These are phyloP conservation scores for Rhamnella rubrinervis DNA, from an alignment of 331 rosid species.

Conservation along the genomic window DNA sequence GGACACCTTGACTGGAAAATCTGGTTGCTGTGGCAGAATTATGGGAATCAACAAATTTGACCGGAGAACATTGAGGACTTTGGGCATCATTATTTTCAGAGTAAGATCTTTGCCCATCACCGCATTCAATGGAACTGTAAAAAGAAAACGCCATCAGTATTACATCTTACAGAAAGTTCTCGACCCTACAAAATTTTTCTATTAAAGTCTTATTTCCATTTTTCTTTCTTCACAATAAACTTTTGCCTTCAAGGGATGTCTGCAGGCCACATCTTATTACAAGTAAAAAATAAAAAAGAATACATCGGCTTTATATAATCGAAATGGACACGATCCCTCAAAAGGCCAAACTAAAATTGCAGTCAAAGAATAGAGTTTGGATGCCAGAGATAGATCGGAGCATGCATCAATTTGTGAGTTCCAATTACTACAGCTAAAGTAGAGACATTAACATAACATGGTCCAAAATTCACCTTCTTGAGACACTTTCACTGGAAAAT, in stretches of 20 bases:
- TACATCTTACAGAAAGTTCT: too few species aligned
- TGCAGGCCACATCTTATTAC: too few species aligned
- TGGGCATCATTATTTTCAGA: conserved; percentile 36
- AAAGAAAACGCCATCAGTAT: conserved; percentile 26
- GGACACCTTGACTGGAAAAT: conserved; percentile 42
- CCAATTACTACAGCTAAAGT: neutral
- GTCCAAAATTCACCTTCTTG: conserved; percentile 7
- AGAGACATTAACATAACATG: neutral
- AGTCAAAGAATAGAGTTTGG: neutral
- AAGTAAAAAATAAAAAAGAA: too few species aligned
- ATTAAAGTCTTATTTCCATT: too few species aligned
- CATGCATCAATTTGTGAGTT: too few species aligned
- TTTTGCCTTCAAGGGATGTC: too few species aligned
- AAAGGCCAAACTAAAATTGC: neutral
- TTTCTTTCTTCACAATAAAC: too few species aligned
- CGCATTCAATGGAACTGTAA: conserved; percentile 44
- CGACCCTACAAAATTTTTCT: neutral
- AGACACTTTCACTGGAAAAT: conserved; percentile 41
- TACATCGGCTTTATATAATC: too few species aligned
- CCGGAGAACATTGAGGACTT: conserved; percentile 38
- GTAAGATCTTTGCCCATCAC: conserved; percentile 26
- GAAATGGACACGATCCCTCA: neutral
- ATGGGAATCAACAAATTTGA: conserved; percentile 43
- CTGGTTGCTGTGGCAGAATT: conserved; percentile 52
- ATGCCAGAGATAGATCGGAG: too few species aligned